Evolutionary conservation across 2,329 filamentous ascomycete species (phyloP).

Genomic region (Fusarium proliferatum): DNA sequence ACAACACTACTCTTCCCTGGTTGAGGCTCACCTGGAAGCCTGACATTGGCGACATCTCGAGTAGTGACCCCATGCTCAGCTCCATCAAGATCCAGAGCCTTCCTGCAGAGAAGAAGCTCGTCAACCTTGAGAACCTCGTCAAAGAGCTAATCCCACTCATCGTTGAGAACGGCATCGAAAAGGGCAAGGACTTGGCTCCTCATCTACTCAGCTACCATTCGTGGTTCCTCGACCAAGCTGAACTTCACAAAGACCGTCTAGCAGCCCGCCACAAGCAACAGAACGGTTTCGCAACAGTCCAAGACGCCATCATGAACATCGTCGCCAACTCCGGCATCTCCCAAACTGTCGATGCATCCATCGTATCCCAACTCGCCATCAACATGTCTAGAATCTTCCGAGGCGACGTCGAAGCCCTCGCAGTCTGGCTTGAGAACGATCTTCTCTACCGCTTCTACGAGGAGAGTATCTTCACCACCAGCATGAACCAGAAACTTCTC

Average conservation of each 20-base stretch:
- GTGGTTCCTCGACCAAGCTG: slow-evolving; percentile 36
- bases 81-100: slow-evolving; percentile 40
- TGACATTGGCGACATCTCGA: slow-evolving; percentile 41
- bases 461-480: slow-evolving; percentile 41
- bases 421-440: slow-evolving; percentile 39
- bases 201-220: slow-evolving; percentile 30
- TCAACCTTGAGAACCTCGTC: slow-evolving; percentile 38
- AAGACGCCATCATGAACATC: slow-evolving; percentile 20
- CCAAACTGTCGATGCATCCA: slow-evolving; percentile 39
- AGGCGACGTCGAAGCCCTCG: slow-evolving; percentile 37
- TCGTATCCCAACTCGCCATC: slow-evolving; percentile 38
- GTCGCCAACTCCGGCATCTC: slow-evolving; percentile 33
- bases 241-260: slow-evolving; percentile 17
- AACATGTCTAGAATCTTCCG: slow-evolving; percentile 37
- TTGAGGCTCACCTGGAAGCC: slow-evolving; percentile 37
- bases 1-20: slow-evolving; percentile 38
- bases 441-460: slow-evolving; percentile 39
- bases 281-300: slow-evolving; percentile 12
- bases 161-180: slow-evolving; percentile 31
- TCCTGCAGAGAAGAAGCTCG: slow-evolving; percentile 38
- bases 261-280: slow-evolving; percentile 10
- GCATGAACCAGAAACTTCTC: slow-evolving; percentile 42
- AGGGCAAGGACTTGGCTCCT: slow-evolving; percentile 20
- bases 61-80: slow-evolving; percentile 32
- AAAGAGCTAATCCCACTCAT: slow-evolving; percentile 38